phyloP scores from a whole-genome alignment of 2,329 filamentous ascomycete species.

The Akanthomyces muscarius region DNA sequence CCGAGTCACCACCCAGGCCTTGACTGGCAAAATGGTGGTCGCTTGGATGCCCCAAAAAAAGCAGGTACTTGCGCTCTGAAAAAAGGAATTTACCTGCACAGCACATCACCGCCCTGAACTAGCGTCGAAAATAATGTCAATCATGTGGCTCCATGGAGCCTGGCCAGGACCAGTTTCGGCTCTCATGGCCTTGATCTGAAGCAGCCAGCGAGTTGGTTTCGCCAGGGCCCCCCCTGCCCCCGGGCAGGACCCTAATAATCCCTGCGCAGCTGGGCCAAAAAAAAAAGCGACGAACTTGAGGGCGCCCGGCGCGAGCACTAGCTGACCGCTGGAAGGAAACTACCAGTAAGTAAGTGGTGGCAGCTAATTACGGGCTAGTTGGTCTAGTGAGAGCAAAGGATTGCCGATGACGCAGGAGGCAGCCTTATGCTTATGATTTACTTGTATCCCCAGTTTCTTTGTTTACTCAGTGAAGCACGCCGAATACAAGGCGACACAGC shows the following conservation, averaged over 20 bases:
- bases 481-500: too few relatives aligned
- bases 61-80: not conserved
- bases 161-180: not conserved
- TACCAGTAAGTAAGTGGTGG: not conserved
- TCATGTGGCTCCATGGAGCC: not conserved
- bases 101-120: not conserved
- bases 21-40: too few relatives aligned
- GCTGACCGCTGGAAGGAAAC: not conserved
- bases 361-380: not conserved
- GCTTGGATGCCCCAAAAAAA: not conserved
- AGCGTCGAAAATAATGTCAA: not conserved
- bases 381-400: not conserved
- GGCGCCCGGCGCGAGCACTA: not conserved
- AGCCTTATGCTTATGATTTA: not conserved
- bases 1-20: not conserved
- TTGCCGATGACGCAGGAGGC: not conserved
- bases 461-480: too few relatives aligned
- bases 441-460: not conserved
- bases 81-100: not conserved
- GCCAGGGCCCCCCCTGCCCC: not conserved
- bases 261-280: not conserved
- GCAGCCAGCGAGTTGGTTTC: not conserved
- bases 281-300: not conserved
- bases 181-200: conserved; percentile 1
- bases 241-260: not conserved